A percentile compares a stretch with the other conserved stretches of the same genome.
phyloP scores from a whole-genome alignment of 1,139 yeast species.

The Debaryomyces singareniensis region DNA sequence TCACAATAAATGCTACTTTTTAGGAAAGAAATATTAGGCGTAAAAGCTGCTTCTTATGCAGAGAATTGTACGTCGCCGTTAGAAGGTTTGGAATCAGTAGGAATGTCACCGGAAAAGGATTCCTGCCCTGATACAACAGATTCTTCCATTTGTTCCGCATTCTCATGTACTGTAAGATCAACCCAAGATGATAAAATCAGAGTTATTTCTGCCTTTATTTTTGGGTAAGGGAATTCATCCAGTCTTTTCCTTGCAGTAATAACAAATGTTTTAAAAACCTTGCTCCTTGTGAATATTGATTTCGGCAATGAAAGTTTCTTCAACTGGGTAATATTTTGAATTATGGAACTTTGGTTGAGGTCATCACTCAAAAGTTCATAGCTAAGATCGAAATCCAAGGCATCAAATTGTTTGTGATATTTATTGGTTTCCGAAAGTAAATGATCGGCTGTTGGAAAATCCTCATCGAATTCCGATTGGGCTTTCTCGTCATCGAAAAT shows the following conservation, averaged over 20 bases:
- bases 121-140: no score
- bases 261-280: constrained; percentile 26
- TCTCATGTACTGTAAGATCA: constrained; percentile 13
- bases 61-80: no score
- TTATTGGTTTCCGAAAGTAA: constrained; percentile 14
- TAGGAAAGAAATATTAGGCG: no score
- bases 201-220: constrained; percentile 16
- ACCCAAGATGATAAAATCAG: constrained; percentile 17
- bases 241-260: constrained; percentile 23
- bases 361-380: constrained; percentile 11
- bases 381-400: constrained; percentile 14
- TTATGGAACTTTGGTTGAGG: constrained; percentile 7
- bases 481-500: constrained; percentile 28
- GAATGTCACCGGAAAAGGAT: background rate
- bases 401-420: constrained; percentile 13
- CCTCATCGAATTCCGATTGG: constrained; percentile 19
- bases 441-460: constrained; percentile 19
- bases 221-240: constrained; percentile 13
- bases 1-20: no score
- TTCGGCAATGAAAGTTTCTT: constrained; percentile 18
- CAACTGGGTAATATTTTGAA: constrained; percentile 16
- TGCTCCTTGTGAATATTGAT: constrained; percentile 24
- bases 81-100: background rate
- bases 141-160: background rate
- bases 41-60: no score